Conservation (phyloP, 2,329 filamentous ascomycete species). For the Mycogone perniciosa region DNA sequence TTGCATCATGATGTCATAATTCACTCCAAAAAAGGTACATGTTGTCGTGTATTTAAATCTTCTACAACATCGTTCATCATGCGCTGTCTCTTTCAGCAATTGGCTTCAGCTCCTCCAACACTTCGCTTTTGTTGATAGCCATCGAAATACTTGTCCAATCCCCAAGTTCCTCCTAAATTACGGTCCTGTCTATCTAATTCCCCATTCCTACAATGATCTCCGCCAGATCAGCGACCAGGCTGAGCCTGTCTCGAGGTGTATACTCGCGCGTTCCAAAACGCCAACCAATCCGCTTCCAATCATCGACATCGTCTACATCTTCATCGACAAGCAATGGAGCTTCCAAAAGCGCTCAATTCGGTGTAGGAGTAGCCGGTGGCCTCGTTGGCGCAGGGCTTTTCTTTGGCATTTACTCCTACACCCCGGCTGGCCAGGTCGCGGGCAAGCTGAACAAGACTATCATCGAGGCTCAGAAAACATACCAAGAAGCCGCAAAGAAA, state of each 20-base stretch:
- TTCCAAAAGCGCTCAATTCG: conserved; percentile 23
- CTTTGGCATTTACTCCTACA: conserved; percentile 38
- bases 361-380: conserved; percentile 38
- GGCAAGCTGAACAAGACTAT: conserved; percentile 40
- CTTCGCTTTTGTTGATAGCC: no score
- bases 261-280: conserved; percentile 1
- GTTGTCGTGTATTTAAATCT: no score
- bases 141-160: no score
- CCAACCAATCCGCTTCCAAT: conserved; percentile 9
- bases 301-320: background rate
- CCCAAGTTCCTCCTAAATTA: no score
- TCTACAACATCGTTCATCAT: no score
- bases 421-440: conserved; percentile 36
- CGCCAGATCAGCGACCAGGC: conserved; percentile 7
- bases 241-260: conserved; percentile 1
- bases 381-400: conserved; percentile 36
- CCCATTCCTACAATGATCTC: conserved; percentile 1
- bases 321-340: background rate
- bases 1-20: no score
- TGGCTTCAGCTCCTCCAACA: no score
- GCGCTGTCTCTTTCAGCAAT: no score
- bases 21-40: no score
- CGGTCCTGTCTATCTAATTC: no score
- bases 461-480: conserved; percentile 53
- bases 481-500: conserved; percentile 53